Evolutionary conservation across 805 yeast species (phyloP), one percentile per base, ranked within the genome.

Genomic region (Phaffomyces opuntiae): DNA sequence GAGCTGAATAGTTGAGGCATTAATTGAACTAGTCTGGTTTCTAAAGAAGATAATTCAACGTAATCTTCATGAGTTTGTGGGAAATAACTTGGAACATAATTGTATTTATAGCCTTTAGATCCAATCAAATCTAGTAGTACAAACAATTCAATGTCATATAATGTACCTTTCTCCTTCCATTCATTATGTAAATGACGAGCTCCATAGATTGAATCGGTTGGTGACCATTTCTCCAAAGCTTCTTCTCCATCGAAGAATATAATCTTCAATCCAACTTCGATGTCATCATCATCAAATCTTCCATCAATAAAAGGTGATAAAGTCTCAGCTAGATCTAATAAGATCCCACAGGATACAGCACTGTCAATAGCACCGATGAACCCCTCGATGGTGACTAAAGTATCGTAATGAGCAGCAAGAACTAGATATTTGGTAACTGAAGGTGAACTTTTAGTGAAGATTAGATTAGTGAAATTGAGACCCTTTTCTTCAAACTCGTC

Each of bases 181-280:
- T 52, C 45, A 1, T 55, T 51, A 8, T 80, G 80, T 29, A 77
- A 56, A 46, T 74, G 74, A 16, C 71, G 66, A 0, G 83, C 71
- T 0, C 84, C 84, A 53, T 79, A 78, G 1, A 77, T 62, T 1
- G 82, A 77, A 49, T 78, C 84, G 0, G 61, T 54, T 8, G 62
- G 66, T 2, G 71, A 55, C 84, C 84, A 78, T n/a, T 63, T 53
- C 3, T 61, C 62, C n/a, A 77, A 49, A 0, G 84, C 82, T 53
- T 79, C 84, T 54, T 78, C 83, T 5, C 84, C 84, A 50, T 78
- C 84, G 44, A 77, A 75, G 51, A 78, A 78, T 0, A 78, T 61
- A 8, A 77, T 57, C 51, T 73, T 75, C 5, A 77, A 39, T 0
- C 79, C 80, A n/a, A 52, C 39, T 12, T 49, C 50, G 8, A 48